A percentile compares a stretch with the other conserved stretches of the same genome.
Evolutionary conservation across 2,329 filamentous ascomycete species (phyloP).

Genomic region (Kalmusia sp.): DNA sequence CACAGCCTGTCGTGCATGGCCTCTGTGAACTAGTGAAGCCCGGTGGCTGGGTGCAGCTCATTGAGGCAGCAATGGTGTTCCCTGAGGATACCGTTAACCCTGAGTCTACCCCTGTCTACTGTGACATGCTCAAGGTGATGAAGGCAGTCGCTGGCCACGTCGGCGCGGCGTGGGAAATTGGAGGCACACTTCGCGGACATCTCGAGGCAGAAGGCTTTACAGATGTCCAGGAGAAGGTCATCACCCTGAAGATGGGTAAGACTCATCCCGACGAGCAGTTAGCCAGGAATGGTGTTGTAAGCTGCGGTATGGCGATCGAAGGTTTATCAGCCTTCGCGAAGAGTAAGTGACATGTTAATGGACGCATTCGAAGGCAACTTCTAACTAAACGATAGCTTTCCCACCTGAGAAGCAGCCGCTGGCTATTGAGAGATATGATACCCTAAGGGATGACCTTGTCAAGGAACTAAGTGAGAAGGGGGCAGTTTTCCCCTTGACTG

Average conservation of each 20-base stretch:
- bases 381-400: not conserved
- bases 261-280: not conserved
- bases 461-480: constrained; percentile 2
- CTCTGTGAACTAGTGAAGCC: constrained; percentile 4
- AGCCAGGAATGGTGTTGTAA: constrained; percentile 2
- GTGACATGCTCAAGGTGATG: not conserved
- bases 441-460: not conserved
- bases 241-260: not conserved
- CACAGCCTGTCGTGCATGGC: not conserved
- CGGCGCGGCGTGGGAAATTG: not conserved
- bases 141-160: not conserved
- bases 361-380: not conserved
- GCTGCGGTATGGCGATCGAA: not conserved
- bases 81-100: not conserved
- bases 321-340: not conserved
- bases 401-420: constrained; percentile 2
- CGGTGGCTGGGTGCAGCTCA: constrained; percentile 12
- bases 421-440: constrained; percentile 3
- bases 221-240: constrained; percentile 1
- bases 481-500: not conserved
- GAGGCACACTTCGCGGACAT: not conserved
- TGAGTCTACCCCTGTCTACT: not conserved
- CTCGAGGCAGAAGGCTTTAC: constrained; percentile 2
- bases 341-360: not conserved
- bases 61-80: constrained; percentile 3